Conservation (phyloP, 176 grass and related monocot species). For the bread wheat (Triticum aestivum) region IWGSC_CS_RefSeq_v2.1 NC_057798.1:413112519-413113018, state of each 20-base stretch:
- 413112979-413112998: conserved; percentile 43
- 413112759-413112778: conserved; percentile 1
- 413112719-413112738: background rate
- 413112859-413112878: conserved; percentile 32
- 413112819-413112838: conserved; percentile 32
- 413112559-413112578: conserved; percentile 5
- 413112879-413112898: conserved; percentile 45
- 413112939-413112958: conserved; percentile 26
- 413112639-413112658: background rate
- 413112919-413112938: conserved; percentile 27
- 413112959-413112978: conserved; percentile 11
- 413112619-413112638: background rate
- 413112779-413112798: background rate
- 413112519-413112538: background rate
- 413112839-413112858: conserved; percentile 41
- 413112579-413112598: background rate
- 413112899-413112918: conserved; percentile 16
- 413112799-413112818: conserved; percentile 19
- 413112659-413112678: background rate
- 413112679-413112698: background rate
- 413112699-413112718: background rate
- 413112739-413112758: background rate
- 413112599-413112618: background rate
- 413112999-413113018: conserved; percentile 2
- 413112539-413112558: background rate